Evolutionary conservation across 805 yeast genomes (phyloP).

Genomic region (Saccharomycopsis fibuligera): DNA sequence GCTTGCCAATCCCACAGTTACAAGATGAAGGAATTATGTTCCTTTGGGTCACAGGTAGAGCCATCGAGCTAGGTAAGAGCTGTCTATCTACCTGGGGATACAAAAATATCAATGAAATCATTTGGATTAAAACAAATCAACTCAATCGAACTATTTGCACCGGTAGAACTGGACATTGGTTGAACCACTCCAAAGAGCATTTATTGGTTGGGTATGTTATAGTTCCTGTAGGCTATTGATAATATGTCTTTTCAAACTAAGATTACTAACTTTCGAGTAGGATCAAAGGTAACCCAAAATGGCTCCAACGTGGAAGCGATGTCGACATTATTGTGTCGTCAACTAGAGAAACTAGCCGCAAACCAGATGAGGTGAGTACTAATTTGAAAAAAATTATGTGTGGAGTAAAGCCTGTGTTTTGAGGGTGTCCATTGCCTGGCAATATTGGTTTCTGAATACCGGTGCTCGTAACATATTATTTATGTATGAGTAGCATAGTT

Average conservation of each 20-base stretch:
- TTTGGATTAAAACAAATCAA: constrained; percentile 91
- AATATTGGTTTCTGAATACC: too few species aligned
- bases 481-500: too few species aligned
- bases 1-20: constrained; percentile 27
- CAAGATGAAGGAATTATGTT: constrained; percentile 82
- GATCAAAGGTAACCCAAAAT: constrained; percentile 67
- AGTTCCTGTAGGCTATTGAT: neutral
- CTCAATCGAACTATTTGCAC: constrained; percentile 84
- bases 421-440: too few species aligned
- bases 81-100: constrained; percentile 83
- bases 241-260: neutral
- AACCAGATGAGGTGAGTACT: constrained; percentile 69
- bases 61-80: constrained; percentile 80
- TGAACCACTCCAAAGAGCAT: constrained; percentile 92
- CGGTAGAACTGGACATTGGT: constrained; percentile 96
- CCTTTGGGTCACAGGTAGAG: constrained; percentile 94
- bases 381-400: neutral
- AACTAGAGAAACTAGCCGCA: constrained; percentile 83
- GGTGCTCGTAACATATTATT: too few species aligned
- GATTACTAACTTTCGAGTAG: neutral
- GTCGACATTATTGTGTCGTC: constrained; percentile 73
- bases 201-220: constrained; percentile 58
- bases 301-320: constrained; percentile 65
- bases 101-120: constrained; percentile 63
- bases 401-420: too few species aligned